These are phyloP conservation scores for Zygosaccharomyces pseudobailii DNA, from an alignment of 1,139 yeast species.

Conservation along the genomic window DNA sequence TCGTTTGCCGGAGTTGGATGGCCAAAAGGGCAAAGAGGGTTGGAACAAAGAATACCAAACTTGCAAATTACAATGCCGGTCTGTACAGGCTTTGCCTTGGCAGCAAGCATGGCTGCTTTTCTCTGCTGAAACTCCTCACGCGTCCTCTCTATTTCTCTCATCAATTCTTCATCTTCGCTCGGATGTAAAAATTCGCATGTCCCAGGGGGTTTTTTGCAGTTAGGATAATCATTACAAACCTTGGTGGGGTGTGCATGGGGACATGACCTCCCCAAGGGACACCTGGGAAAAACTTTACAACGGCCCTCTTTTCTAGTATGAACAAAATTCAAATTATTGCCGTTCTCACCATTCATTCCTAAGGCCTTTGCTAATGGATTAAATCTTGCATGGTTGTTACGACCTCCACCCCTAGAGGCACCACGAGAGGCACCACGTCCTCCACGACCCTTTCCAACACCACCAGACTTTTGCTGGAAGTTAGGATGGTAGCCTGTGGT, in stretches of 20 bases:
- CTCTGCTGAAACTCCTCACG: slow-evolving; percentile 49
- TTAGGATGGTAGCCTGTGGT: slow-evolving; percentile 19
- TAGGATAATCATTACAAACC: slow-evolving; percentile 69
- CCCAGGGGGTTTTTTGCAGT: slow-evolving; percentile 75
- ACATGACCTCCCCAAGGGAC: slow-evolving; percentile 60
- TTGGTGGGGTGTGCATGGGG: slow-evolving; percentile 75
- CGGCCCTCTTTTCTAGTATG: slow-evolving; percentile 50
- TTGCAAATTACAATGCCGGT: slow-evolving; percentile 61
- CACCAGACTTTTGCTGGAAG: slow-evolving; percentile 23
- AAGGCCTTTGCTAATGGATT: slow-evolving; percentile 34
- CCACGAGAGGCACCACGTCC: slow-evolving; percentile 24
- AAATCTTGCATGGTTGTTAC: slow-evolving; percentile 27
- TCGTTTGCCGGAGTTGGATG: slow-evolving; percentile 87
- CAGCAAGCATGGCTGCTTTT: slow-evolving; percentile 35
- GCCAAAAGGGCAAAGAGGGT: slow-evolving; percentile 78
- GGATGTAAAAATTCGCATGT: slow-evolving; percentile 82
- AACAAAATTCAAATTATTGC: slow-evolving; percentile 24
- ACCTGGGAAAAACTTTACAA: slow-evolving; percentile 75
- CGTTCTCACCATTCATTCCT: slow-evolving; percentile 25
- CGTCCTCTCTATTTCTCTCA: slow-evolving; percentile 59
- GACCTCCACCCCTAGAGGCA: slow-evolving; percentile 19
- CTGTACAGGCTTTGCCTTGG: slow-evolving; percentile 34
- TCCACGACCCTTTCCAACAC: slow-evolving; percentile 23
- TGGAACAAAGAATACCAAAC: slow-evolving; percentile 68
- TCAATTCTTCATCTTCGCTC: slow-evolving; percentile 70